A percentile compares a stretch with the other conserved stretches of the same genome.
These are phyloP conservation scores for Hyphodiscus sp. DNA, from an alignment of 2,329 filamentous ascomycete genomes.

Conservation along the genomic window DNA sequence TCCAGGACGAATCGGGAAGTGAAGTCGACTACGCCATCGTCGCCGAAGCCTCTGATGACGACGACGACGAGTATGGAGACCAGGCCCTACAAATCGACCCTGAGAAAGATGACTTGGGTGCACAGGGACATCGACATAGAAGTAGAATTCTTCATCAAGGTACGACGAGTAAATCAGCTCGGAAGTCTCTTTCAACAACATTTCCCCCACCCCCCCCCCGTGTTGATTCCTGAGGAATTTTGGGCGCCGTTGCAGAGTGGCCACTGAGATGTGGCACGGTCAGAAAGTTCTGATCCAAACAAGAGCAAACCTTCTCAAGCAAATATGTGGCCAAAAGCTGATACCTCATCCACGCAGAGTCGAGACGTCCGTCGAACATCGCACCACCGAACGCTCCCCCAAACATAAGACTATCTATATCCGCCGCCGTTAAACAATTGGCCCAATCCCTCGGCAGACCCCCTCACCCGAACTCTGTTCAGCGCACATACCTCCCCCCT, in stretches of 20 bases:
- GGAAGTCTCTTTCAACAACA: not conserved
- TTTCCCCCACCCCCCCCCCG: not conserved
- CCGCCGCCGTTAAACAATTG: too few relatives aligned
- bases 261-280: too few relatives aligned
- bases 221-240: too few relatives aligned
- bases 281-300: not conserved
- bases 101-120: too few relatives aligned
- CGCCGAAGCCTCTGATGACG: slow-evolving; percentile 24
- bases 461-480: too few relatives aligned
- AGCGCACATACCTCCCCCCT: too few relatives aligned
- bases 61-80: slow-evolving; percentile 14
- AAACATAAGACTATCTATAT: too few relatives aligned
- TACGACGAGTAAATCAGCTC: not conserved
- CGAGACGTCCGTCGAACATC: not conserved
- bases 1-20: slow-evolving; percentile 12
- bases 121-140: not conserved
- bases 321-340: not conserved
- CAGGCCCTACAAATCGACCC: too few relatives aligned
- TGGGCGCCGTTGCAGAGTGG: too few relatives aligned
- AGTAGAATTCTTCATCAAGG: not conserved
- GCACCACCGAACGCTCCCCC: too few relatives aligned
- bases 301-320: not conserved
- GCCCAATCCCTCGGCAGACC: too few relatives aligned
- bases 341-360: not conserved
- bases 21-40: slow-evolving; percentile 29